A percentile compares a stretch with the other conserved stretches of the same genome.
Conservation (phyloP, 352 stramenopile genomes). For the Blastocystis sp. region DNA sequence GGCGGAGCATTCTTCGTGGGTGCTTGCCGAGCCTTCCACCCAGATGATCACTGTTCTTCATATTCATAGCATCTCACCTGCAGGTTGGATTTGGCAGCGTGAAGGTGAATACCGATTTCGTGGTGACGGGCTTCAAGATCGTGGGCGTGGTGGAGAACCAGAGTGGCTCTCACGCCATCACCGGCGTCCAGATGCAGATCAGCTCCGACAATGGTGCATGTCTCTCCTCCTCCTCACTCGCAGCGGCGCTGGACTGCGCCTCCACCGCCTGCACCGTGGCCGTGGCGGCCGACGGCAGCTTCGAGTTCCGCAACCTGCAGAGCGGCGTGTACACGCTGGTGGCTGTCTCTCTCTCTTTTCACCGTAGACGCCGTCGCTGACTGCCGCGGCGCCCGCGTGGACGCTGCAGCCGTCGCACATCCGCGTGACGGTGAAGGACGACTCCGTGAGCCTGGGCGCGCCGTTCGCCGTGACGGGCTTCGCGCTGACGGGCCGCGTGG, state of each 20-base stretch:
- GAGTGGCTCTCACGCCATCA: neutral
- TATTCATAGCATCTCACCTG: neutral
- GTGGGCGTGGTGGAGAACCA: slow-evolving; percentile 9
- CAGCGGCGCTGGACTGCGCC: neutral
- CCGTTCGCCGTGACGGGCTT: slow-evolving; percentile 29
- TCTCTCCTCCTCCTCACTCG: neutral
- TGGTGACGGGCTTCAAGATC: slow-evolving; percentile 36
- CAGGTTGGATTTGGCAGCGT: slow-evolving; percentile 11
- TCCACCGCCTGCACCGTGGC: neutral
- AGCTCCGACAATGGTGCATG: neutral
- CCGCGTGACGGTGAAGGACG: neutral
- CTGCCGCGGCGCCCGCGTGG: neutral
- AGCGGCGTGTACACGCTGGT: neutral
- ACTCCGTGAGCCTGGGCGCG: slow-evolving; percentile 6
- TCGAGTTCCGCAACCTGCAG: slow-evolving; percentile 5
- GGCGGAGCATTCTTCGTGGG: slow-evolving; percentile 44
- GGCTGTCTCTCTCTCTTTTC: neutral
- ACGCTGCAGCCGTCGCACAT: slow-evolving; percentile 1
- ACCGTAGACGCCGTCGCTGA: neutral
- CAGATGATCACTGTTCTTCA: neutral
- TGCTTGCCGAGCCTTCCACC: neutral
- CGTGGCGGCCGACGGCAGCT: neutral
- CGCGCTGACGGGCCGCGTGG: slow-evolving; percentile 7
- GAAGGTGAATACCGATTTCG: neutral
- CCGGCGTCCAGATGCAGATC: neutral